Percentiles rank a stretch among this genome's conserved stretches.
Evolutionary conservation across 169 alveolate species (phyloP).

Genomic region (Amoebophrya sp.): DNA sequence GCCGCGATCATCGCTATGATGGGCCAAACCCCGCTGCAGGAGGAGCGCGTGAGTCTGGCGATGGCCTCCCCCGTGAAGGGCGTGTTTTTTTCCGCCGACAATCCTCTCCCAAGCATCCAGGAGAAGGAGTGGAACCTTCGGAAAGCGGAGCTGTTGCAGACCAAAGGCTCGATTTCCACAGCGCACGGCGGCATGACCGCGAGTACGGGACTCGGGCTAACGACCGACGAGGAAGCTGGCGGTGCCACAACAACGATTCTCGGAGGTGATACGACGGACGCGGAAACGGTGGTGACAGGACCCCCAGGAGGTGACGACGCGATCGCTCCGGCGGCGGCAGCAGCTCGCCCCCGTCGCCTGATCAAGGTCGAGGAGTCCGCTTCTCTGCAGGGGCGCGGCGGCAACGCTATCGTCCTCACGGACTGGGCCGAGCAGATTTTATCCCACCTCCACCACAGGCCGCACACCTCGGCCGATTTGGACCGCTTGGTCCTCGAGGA

Average conservation of each 20-base stretch:
- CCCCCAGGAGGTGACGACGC: no score
- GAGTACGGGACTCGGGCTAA: no score
- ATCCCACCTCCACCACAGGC: neutral
- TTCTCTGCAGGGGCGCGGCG: neutral
- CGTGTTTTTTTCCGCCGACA: neutral
- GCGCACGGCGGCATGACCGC: no score
- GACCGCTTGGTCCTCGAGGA: neutral
- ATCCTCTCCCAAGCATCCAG: neutral
- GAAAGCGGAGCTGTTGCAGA: neutral
- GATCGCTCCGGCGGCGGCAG: no score
- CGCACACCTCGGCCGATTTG: neutral
- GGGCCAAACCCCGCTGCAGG: neutral
- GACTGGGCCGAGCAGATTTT: neutral
- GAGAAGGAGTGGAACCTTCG: neutral
- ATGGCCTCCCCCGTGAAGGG: neutral
- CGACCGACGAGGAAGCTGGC: no score
- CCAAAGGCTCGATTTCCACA: no score
- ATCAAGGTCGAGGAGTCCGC: neutral
- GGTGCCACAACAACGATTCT: no score
- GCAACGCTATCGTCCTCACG: neutral
- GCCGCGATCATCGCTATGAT: neutral
- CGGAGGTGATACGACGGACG: no score
- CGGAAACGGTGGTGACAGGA: no score
- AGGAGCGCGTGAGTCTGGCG: neutral
- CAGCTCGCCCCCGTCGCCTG: no score